Conservation (phyloP, 331 rosid genomes). For the Malus hybrid region DNA sequence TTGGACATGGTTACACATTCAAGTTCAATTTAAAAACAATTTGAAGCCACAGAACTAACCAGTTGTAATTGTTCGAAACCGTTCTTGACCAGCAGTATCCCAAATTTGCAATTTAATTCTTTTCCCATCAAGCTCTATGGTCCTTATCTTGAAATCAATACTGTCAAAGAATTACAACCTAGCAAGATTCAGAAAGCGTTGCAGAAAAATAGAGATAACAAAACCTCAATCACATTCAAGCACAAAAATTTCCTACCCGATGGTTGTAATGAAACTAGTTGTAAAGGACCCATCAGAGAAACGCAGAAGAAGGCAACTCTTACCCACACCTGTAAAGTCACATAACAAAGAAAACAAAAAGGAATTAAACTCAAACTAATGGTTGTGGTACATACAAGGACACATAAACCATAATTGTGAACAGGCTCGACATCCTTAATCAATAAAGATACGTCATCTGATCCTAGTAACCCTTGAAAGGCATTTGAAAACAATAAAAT, state of each 20-base stretch:
- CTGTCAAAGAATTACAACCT: constrained; percentile 36
- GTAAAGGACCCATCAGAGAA: constrained; percentile 97
- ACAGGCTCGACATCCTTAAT: background rate
- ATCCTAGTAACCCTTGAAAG: background rate
- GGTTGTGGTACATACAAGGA: background rate
- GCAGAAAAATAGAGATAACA: background rate
- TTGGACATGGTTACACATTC: background rate
- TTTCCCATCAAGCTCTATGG: constrained; percentile 91
- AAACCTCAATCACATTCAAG: background rate
- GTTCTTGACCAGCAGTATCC: constrained; percentile 99
- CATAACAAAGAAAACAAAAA: background rate
- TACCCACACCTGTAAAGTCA: constrained; percentile 75
- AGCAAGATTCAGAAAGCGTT: constrained; percentile 23
- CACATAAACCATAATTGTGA: background rate
- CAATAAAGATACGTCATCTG: background rate
- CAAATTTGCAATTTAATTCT: constrained; percentile 95
- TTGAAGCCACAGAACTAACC: constrained; percentile 45
- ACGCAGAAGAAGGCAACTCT: constrained; percentile 97
- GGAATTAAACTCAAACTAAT: background rate
- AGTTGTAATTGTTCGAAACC: constrained; percentile 92
- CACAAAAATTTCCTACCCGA: constrained; percentile 52
- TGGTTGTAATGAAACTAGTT: constrained; percentile 91
- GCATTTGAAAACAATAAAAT: background rate
- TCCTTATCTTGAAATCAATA: constrained; percentile 95
- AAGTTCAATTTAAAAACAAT: background rate